Conservation (phyloP, 169 alveolate genomes). For the Plasmodium billcollinsi region DNA sequence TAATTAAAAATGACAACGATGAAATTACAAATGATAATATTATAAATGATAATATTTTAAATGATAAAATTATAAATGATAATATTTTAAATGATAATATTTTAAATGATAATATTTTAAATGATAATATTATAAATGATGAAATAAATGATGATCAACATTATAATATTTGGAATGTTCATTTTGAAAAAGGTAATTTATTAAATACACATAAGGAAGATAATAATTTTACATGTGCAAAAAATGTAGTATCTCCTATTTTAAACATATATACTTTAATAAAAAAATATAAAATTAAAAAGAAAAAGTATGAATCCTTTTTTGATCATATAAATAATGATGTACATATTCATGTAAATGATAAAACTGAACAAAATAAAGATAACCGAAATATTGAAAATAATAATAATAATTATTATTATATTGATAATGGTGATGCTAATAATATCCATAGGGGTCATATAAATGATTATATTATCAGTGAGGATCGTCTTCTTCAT, state of each 20-base stretch:
- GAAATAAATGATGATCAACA: slow-evolving; percentile 4
- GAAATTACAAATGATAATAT: slow-evolving; percentile 6
- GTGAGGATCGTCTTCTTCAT: too few species aligned
- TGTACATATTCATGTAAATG: not conserved
- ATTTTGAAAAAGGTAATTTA: slow-evolving; percentile 7
- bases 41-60: too few species aligned
- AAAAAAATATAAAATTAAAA: slow-evolving; percentile 43
- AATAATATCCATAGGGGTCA: too few species aligned
- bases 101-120: too few species aligned
- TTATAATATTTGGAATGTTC: slow-evolving; percentile 31
- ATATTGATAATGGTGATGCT: not conserved
- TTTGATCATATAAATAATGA: slow-evolving; percentile 7
- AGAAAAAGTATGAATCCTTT: slow-evolving; percentile 1
- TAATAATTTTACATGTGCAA: not conserved
- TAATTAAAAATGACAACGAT: not conserved
- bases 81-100: too few species aligned
- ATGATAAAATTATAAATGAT: too few species aligned
- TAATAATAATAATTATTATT: not conserved
- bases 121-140: too few species aligned
- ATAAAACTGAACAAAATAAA: not conserved
- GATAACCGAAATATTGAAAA: not conserved
- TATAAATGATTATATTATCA: too few species aligned
- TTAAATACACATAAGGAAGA: not conserved
- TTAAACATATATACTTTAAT: slow-evolving; percentile 40
- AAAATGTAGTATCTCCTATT: slow-evolving; percentile 19